A percentile compares a stretch with the other conserved stretches of the same genome.
Evolutionary conservation across 2,329 filamentous ascomycete species (phyloP).

Genomic region (Calcarisporium arbuscula): DNA sequence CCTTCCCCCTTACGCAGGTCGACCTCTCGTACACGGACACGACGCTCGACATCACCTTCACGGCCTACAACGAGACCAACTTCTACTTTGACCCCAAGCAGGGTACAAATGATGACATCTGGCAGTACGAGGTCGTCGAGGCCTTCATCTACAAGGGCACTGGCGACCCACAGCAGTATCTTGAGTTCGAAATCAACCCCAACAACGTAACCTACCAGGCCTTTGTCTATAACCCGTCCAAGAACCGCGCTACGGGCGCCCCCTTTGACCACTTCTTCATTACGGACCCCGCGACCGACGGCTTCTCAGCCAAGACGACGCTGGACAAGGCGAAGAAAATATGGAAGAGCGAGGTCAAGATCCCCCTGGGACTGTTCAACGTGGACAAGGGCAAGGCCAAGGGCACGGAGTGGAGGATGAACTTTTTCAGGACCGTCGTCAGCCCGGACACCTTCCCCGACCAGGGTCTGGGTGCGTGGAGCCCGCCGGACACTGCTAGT

Average conservation of each 20-base stretch:
- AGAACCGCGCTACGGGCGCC: slow-evolving; percentile 31
- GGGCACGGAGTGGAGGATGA: slow-evolving; percentile 44
- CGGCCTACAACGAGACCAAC: slow-evolving; percentile 37
- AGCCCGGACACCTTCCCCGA: slow-evolving; percentile 35
- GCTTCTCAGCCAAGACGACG: slow-evolving; percentile 32
- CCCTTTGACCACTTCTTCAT: slow-evolving; percentile 39
- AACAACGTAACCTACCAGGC: slow-evolving; percentile 45
- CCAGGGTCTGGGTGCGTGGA: slow-evolving; percentile 40
- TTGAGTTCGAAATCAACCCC: slow-evolving; percentile 45
- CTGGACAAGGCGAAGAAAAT: slow-evolving; percentile 27
- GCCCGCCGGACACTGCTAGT: slow-evolving; percentile 34
- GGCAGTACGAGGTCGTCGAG: slow-evolving; percentile 45
- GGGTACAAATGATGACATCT: slow-evolving; percentile 40
- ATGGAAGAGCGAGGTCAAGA: slow-evolving; percentile 34
- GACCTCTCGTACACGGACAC: slow-evolving; percentile 39
- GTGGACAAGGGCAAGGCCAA: slow-evolving; percentile 34
- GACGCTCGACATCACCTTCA: slow-evolving; percentile 35
- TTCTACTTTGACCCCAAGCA: slow-evolving; percentile 39
- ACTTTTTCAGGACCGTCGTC: slow-evolving; percentile 44
- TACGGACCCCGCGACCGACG: slow-evolving; percentile 31
- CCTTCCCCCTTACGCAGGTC: slow-evolving; percentile 38
- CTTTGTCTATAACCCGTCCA: slow-evolving; percentile 44
- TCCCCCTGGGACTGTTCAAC: slow-evolving; percentile 44
- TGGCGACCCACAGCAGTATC: slow-evolving; percentile 40
- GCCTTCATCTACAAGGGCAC: slow-evolving; percentile 40